These are phyloP conservation scores for Neonectria neomacrospora DNA, from an alignment of 2,329 filamentous ascomycete genomes.

Conservation along the genomic window DNA sequence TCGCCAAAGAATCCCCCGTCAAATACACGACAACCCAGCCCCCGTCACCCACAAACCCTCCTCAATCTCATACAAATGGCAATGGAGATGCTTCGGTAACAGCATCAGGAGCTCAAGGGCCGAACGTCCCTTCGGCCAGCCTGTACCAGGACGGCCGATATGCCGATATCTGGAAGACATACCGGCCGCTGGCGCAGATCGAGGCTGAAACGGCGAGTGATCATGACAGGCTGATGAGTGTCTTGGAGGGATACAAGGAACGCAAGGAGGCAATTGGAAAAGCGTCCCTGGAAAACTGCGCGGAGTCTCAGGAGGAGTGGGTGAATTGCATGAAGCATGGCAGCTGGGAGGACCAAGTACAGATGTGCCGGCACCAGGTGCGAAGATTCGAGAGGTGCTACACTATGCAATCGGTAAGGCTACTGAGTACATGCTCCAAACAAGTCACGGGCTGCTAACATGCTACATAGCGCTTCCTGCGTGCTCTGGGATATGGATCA, in stretches of 20 bases:
- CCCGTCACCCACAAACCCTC: slow-evolving; percentile 24
- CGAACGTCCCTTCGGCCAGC: slow-evolving; percentile 60
- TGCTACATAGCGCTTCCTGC: slow-evolving; percentile 78
- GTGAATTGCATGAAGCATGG: slow-evolving; percentile 84
- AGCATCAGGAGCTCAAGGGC: slow-evolving; percentile 28
- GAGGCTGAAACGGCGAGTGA: slow-evolving; percentile 77
- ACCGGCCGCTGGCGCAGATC: slow-evolving; percentile 77
- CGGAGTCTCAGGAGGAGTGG: slow-evolving; percentile 85
- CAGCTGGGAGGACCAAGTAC: slow-evolving; percentile 73
- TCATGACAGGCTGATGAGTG: slow-evolving; percentile 81
- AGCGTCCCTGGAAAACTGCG: slow-evolving; percentile 93
- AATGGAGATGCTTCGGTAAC: slow-evolving; percentile 31
- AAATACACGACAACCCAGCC: slow-evolving; percentile 64
- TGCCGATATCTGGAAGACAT: slow-evolving; percentile 93
- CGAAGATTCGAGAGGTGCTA: slow-evolving; percentile 87
- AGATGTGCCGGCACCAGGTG: slow-evolving; percentile 84
- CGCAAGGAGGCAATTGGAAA: slow-evolving; percentile 80
- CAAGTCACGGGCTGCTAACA: slow-evolving; percentile 23
- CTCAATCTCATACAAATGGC: slow-evolving; percentile 20
- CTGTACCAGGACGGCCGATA: slow-evolving; percentile 71
- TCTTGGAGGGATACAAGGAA: slow-evolving; percentile 86
- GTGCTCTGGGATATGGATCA: slow-evolving; percentile 87
- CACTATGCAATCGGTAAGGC: slow-evolving; percentile 80
- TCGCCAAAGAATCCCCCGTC: slow-evolving; percentile 82
- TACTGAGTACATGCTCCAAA: background rate